Conservation (phyloP, 352 stramenopile genomes). For the Elongisporangium undulatum region DNA sequence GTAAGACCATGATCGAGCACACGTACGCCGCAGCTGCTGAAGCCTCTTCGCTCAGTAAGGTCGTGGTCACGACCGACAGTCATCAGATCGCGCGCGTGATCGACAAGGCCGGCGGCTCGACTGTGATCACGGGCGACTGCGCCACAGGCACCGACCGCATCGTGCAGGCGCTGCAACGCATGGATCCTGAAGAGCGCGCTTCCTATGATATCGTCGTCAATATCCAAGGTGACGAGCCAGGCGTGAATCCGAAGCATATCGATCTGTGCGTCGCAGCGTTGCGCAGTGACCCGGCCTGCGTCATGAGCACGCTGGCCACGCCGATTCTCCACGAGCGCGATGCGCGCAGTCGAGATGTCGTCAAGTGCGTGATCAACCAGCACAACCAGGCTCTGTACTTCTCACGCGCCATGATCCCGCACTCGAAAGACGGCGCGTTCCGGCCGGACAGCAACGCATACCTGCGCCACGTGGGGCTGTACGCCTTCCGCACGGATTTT, state of each 20-base stretch:
- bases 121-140: constrained; percentile 63
- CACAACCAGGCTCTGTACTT: constrained; percentile 85
- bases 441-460: constrained; percentile 40
- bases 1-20: constrained; percentile 82
- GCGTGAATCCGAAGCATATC: constrained; percentile 75
- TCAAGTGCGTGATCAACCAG: constrained; percentile 71
- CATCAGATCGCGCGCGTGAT: constrained; percentile 47
- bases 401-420: constrained; percentile 72
- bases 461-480: constrained; percentile 76
- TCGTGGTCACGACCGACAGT: constrained; percentile 82
- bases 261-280: constrained; percentile 62
- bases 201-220: constrained; percentile 80
- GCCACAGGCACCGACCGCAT: constrained; percentile 75
- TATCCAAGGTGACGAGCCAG: constrained; percentile 81
- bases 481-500: constrained; percentile 76
- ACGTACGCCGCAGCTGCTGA: constrained; percentile 57
- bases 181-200: constrained; percentile 33
- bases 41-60: constrained; percentile 50
- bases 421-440: constrained; percentile 63
- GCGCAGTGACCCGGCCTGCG: constrained; percentile 31
- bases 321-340: constrained; percentile 55
- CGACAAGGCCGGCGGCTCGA: constrained; percentile 28
- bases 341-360: constrained; percentile 53
- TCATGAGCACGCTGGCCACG: constrained; percentile 79
- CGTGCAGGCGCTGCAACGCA: constrained; percentile 45